These are phyloP conservation scores for Ceratobasidium theobromae DNA, from an alignment of 1,284 basidiomycete genomes.

Conservation along the genomic window DNA sequence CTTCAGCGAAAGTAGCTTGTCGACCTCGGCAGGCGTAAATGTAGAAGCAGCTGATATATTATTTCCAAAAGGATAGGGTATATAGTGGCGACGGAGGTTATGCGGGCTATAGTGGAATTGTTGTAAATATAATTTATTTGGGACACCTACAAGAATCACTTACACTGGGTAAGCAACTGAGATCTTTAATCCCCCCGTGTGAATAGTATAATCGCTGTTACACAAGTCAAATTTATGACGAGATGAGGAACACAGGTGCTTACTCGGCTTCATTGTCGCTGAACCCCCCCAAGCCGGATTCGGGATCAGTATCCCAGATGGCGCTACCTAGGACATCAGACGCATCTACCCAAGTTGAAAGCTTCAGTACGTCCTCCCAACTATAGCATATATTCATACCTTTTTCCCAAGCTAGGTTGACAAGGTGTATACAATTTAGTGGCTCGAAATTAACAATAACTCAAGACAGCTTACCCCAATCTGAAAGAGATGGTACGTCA, in stretches of 20 bases:
- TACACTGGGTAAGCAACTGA: not conserved
- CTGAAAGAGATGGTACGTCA: not conserved
- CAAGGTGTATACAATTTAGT: not conserved
- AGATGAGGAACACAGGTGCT: not conserved
- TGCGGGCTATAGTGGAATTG: not conserved
- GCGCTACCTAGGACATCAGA: not conserved
- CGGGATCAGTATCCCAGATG: not conserved
- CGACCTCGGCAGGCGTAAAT: not conserved
- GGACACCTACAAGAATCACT: not conserved
- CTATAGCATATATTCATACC: not conserved
- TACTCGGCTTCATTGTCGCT: not conserved
- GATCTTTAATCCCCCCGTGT: not conserved
- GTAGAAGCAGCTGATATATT: not conserved
- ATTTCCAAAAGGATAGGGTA: not conserved
- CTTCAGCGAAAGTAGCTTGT: not conserved
- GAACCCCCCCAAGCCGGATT: not conserved
- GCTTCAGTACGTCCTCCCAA: no score
- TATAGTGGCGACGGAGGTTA: conserved; percentile 22
- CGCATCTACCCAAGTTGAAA: not conserved
- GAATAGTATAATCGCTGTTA: not conserved
- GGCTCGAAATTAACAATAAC: not conserved
- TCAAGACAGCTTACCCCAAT: not conserved
- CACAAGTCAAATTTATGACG: not conserved
- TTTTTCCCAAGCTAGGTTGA: not conserved
- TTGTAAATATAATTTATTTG: not conserved